Evolutionary conservation across 768 basidiomycete species (phyloP), one percentile per base, ranked within the genome.

Genomic region (Xerocomellus dryophilus): DNA sequence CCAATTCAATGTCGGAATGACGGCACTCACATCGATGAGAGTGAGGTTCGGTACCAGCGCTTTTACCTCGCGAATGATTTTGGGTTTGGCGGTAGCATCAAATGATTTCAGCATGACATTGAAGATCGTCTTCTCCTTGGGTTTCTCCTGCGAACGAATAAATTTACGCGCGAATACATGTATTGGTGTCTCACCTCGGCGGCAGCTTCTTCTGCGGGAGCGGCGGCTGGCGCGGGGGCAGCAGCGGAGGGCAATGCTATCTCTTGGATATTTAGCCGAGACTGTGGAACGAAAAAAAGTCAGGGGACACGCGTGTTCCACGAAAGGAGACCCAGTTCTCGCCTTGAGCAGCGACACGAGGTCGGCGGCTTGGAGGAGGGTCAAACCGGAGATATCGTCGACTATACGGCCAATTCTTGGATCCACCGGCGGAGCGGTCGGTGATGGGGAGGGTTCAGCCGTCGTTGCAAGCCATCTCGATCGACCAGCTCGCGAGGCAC

Each of bases 71-170:
- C 90, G 84, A 67, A 99, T 99, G 65, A 98, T 84, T 78, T 99
- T 99, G 27, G 97, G 90, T 73, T 99, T 99, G 48, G 90, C 79
- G 11, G 82, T 78, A 3, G 93, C 84, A 57, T 97, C 95, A 66
- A 98, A 97, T 43, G 93, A 93, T 68, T 96, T 93, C 39, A 99
- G 81, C 73, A 85, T 93, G 67, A 98, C 89, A 63, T 86, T 95
- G 76, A 99, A 99, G 32, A 95, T 81, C 17, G 94, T 97, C 85
- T 98, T 98, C 78, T 98, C 97, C 76, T 97, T 98, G 45, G 94
- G 94, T 67, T 95, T 97, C 72, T 93, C 93, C 86, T 93, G 58
- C 6, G 21, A 31, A 46, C 4, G 15, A 6, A 35, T 47, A 18
- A 53, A 43, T 41, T 9, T 12, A 18, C 20, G 40, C 8, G 18